A percentile compares a stretch with the other conserved stretches of the same genome.
Conservation (phyloP, 176 grass and related monocot genomes). For the Miscanthus lutarioriparius region DNA sequence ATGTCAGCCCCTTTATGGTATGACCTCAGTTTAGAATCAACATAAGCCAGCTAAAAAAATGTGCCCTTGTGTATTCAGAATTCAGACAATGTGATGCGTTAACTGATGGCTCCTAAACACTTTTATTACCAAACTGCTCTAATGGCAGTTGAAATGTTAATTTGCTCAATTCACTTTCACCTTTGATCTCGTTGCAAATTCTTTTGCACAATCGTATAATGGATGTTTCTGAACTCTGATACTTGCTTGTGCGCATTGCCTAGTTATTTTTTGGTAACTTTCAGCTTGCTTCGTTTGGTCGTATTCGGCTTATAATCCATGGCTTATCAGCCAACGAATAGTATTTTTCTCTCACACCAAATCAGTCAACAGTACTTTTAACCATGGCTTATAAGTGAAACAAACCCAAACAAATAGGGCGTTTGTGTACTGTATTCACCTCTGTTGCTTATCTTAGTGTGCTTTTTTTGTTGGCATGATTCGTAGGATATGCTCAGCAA, state of each 20-base stretch:
- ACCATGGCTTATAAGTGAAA: no score
- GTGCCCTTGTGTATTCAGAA: background rate
- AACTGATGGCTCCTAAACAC: background rate
- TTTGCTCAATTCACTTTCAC: background rate
- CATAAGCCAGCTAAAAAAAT: background rate
- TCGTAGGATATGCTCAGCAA: slow-evolving; percentile 85
- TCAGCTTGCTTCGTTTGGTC: no score
- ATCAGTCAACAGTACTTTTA: no score
- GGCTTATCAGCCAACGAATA: no score
- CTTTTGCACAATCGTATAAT: background rate
- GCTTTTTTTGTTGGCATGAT: slow-evolving; percentile 26
- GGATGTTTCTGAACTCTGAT: background rate
- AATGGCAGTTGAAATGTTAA: background rate
- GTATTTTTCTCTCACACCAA: no score
- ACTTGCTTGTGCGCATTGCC: background rate
- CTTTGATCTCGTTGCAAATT: background rate
- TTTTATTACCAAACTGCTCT: background rate
- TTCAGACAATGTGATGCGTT: background rate
- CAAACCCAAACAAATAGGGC: no score
- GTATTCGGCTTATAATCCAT: no score
- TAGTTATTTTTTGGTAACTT: background rate
- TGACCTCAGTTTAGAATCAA: background rate
- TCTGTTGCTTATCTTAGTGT: slow-evolving; percentile 9
- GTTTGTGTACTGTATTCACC: background rate
- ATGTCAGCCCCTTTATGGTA: slow-evolving; percentile 98